Evolutionary conservation across 192 early-diverging fungal species (phyloP), one percentile per base, ranked within the genome.

Genomic region (Coemansia sp.): DNA sequence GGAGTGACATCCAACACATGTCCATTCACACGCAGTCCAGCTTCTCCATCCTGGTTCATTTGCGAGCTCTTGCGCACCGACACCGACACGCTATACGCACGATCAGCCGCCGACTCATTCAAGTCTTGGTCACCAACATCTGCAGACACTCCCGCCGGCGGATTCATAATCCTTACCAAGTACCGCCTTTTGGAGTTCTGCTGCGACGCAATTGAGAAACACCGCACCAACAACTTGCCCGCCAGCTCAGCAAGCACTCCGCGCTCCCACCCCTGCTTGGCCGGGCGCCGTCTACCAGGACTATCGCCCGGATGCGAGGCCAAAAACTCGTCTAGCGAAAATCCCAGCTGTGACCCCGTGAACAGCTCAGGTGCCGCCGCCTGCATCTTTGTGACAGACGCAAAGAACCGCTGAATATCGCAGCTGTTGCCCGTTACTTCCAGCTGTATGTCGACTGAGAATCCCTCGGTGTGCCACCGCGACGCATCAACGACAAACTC

Each of bases 401-500:
- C 29, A 7, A 50, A 62, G 38, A 84, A 44, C 60, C 72, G 73
- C 12, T 67, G 52, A 8, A 46, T 46, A 31, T 63, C 60, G 15
- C 60, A 16, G 10, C 57, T 50, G 38, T 68, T 46, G 16, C 78
- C 78, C 5, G 31, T 62, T 22, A 73, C 47, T 5, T 46, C 3
- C 18, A 75, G 16, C 57, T 27, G 7, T 20, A 84, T 63, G 12
- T 76, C 74, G 5, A 72, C 78, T 0, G 61, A 40, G 6, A 27
- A 22, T 4, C 64, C 65, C 34, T 78, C 67, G 12, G 12, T 53
- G 24, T 68, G 69, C 80, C 80, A 79, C 11, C 39, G 64, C 15
- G 76, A 76, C 12, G 76, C 81, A 62, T 84, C 81, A 5, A 84
- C 68, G 5, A 79, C 71, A 27, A 84, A 71, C 63, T 84, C 82